phyloP scores from a whole-genome alignment of 306 rosid species.

The Inga laurina region DNA sequence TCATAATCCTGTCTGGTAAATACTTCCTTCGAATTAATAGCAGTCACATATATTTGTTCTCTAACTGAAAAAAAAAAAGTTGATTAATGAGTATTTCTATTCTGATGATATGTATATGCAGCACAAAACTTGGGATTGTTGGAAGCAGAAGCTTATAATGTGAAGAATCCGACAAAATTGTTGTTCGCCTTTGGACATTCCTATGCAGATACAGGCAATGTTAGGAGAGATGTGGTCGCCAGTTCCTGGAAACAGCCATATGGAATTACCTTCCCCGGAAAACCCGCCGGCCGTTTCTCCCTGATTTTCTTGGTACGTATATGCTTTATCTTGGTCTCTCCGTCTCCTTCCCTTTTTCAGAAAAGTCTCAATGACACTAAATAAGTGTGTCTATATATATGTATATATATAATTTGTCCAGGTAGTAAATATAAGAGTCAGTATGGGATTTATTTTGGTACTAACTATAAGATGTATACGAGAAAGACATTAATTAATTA shows the following conservation, averaged over 20 bases:
- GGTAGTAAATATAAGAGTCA: too few species aligned
- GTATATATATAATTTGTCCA: too few species aligned
- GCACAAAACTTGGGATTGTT: background rate
- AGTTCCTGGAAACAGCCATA: constrained; percentile 11
- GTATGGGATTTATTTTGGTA: too few species aligned
- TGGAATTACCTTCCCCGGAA: constrained; percentile 24
- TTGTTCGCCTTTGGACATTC: constrained; percentile 35
- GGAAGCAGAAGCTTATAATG: constrained; percentile 18
- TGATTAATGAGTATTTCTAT: background rate
- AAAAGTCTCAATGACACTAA: too few species aligned
- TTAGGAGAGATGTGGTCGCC: background rate
- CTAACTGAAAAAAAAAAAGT: background rate
- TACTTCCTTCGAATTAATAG: background rate
- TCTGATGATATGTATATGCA: background rate
- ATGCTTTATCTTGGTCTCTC: background rate
- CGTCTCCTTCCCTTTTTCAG: too few species aligned
- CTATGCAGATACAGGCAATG: constrained; percentile 21
- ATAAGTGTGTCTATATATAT: too few species aligned
- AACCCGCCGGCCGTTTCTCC: constrained; percentile 28
- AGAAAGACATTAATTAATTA: too few species aligned
- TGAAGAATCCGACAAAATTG: constrained; percentile 13
- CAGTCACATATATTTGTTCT: background rate
- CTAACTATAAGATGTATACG: too few species aligned
- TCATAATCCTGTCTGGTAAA: constrained; percentile 15
- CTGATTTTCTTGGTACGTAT: constrained; percentile 15